Conservation (phyloP, 441 rosid species). For the Populus trichocarpa region DNA sequence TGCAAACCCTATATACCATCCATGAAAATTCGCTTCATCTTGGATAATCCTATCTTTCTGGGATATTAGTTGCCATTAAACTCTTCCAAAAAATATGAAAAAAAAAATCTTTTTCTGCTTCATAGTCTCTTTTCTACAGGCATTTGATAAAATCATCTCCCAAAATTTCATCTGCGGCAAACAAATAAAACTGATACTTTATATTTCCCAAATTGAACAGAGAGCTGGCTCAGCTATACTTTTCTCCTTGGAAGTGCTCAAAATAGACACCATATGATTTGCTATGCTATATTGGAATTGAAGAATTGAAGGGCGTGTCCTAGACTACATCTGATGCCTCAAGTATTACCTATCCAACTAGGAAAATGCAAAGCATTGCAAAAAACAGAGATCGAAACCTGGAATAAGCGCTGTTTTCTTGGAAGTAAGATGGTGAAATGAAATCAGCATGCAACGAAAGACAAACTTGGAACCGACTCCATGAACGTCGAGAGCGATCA, state of each 20-base stretch:
- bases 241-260: neutral
- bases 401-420: too few relatives aligned
- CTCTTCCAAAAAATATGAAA: neutral
- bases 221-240: neutral
- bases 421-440: too few relatives aligned
- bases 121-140: neutral
- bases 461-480: too few relatives aligned
- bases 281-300: neutral
- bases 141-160: neutral
- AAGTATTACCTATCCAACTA: neutral
- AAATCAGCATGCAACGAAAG: too few relatives aligned
- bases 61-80: neutral
- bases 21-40: neutral
- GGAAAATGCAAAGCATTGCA: neutral
- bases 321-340: too few relatives aligned
- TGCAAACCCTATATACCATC: neutral
- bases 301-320: neutral
- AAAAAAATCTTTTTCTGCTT: neutral
- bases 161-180: neutral
- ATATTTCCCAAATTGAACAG: neutral
- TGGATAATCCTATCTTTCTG: neutral
- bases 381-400: too few relatives aligned
- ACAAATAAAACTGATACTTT: neutral
- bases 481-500: too few relatives aligned
- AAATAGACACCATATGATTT: neutral